Conservation (phyloP, 106 monocot species). For the Hemerocallis citrina region DNA sequence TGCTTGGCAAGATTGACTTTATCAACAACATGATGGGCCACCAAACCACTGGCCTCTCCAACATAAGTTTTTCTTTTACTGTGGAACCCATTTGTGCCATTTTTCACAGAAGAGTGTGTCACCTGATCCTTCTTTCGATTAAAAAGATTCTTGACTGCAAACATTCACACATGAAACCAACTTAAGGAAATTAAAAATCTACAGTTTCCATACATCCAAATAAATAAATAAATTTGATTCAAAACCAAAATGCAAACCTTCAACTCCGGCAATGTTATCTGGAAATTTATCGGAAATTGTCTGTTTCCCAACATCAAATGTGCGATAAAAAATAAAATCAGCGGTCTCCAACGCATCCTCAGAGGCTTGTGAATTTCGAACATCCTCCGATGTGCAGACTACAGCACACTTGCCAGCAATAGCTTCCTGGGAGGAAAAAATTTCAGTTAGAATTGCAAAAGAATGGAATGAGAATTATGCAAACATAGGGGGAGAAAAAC, state of each 20-base stretch:
- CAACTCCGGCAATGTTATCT: slow-evolving; percentile 32
- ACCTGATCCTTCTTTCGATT: slow-evolving; percentile 13
- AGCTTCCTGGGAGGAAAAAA: slow-evolving; percentile 25
- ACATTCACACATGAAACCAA: background rate
- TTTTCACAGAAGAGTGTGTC: background rate
- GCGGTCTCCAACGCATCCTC: slow-evolving; percentile 21
- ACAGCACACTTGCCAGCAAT: slow-evolving; percentile 51
- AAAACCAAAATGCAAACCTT: slow-evolving; percentile 16
- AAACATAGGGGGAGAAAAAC: no score
- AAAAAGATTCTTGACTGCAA: slow-evolving; percentile 24
- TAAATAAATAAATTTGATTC: background rate
- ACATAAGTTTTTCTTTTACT: background rate
- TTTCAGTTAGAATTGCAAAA: no score
- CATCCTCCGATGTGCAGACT: slow-evolving; percentile 30
- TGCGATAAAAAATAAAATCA: slow-evolving; percentile 31
- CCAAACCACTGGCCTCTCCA: background rate
- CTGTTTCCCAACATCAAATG: slow-evolving; percentile 36
- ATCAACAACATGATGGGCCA: background rate
- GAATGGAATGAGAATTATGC: no score
- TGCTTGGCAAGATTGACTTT: background rate
- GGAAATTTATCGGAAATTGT: slow-evolving; percentile 21
- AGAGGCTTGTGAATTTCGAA: slow-evolving; percentile 35
- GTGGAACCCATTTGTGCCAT: background rate
- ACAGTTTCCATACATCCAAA: background rate
- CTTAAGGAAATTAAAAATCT: background rate